These are phyloP conservation scores for Moesziomyces sp. DNA, from an alignment of 1,284 basidiomycete species.

Conservation along the genomic window DNA sequence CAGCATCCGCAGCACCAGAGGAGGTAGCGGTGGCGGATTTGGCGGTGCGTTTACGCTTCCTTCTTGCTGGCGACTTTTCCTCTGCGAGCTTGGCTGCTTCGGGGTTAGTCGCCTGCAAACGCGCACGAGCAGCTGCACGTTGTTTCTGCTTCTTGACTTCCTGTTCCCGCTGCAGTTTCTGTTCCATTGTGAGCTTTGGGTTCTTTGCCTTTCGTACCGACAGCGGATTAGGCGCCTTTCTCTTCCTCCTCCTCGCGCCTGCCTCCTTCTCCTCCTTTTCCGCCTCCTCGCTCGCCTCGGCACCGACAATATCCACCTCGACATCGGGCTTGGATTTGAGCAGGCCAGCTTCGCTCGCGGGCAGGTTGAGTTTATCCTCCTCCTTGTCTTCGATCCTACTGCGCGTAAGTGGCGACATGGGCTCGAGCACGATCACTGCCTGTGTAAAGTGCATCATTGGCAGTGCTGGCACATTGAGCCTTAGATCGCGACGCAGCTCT, in stretches of 20 bases:
- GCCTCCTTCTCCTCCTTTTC: constrained; percentile 71
- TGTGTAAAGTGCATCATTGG: constrained; percentile 64
- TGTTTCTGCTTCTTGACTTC: constrained; percentile 71
- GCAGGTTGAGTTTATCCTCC: constrained; percentile 43
- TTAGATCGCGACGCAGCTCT: constrained; percentile 38
- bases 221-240: constrained; percentile 88
- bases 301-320: constrained; percentile 41
- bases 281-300: constrained; percentile 69
- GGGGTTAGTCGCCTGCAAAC: constrained; percentile 14
- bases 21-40: background rate
- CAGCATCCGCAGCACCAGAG: background rate
- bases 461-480: constrained; percentile 46
- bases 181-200: constrained; percentile 34
- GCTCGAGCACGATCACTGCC: constrained; percentile 65
- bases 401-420: constrained; percentile 61
- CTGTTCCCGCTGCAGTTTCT: constrained; percentile 34
- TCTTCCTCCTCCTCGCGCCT: constrained; percentile 14
- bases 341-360: constrained; percentile 30
- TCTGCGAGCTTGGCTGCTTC: background rate
- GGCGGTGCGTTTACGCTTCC: constrained; percentile 15
- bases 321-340: constrained; percentile 17
- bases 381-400: constrained; percentile 51
- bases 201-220: constrained; percentile 82
- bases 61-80: constrained; percentile 1
- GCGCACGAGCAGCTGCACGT: constrained; percentile 16